phyloP scores from a whole-genome alignment of 1,284 basidiomycete genomes.

The Meripilus lineatus region DNA sequence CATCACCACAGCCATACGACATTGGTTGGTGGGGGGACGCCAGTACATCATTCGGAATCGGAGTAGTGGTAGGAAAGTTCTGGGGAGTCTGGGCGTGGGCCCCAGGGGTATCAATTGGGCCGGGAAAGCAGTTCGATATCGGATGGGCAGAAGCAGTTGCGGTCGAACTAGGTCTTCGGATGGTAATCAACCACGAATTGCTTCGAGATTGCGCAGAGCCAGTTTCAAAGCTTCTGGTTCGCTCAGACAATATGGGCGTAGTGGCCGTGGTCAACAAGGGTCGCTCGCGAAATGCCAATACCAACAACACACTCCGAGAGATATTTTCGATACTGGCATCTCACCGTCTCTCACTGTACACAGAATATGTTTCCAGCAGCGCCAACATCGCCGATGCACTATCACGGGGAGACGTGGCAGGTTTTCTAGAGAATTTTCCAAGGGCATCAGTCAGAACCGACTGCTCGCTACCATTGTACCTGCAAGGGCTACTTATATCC shows the following conservation, averaged over 20 bases:
- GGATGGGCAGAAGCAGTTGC: constrained; percentile 35
- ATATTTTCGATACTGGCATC: constrained; percentile 22
- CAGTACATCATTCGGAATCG: constrained; percentile 35
- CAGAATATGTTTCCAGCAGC: constrained; percentile 21
- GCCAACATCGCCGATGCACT: too few species aligned
- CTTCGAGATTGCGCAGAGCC: constrained; percentile 5
- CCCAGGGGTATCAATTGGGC: constrained; percentile 26
- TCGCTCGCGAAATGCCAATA: constrained; percentile 21
- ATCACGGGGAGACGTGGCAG: constrained; percentile 27
- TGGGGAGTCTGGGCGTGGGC: constrained; percentile 32
- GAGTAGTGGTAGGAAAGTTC: constrained; percentile 24
- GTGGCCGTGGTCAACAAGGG: constrained; percentile 27
- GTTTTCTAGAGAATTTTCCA: constrained; percentile 27
- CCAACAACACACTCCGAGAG: constrained; percentile 26
- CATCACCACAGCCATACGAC: too few species aligned
- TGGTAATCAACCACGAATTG: constrained; percentile 15
- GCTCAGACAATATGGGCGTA: constrained; percentile 27
- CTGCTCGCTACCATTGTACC: constrained; percentile 19
- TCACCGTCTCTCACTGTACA: constrained; percentile 9
- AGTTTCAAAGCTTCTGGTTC: constrained; percentile 12
- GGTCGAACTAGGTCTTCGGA: constrained; percentile 27
- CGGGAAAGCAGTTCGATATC: constrained; percentile 25
- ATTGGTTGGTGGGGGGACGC: constrained; percentile 35
- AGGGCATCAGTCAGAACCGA: constrained; percentile 6
- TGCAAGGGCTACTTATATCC: constrained; percentile 15